Evolutionary conservation across 495 filamentous ascomycete genomes (phyloP), one percentile per base, ranked within the genome.

Genomic region (Apiosordaria backusii): DNA sequence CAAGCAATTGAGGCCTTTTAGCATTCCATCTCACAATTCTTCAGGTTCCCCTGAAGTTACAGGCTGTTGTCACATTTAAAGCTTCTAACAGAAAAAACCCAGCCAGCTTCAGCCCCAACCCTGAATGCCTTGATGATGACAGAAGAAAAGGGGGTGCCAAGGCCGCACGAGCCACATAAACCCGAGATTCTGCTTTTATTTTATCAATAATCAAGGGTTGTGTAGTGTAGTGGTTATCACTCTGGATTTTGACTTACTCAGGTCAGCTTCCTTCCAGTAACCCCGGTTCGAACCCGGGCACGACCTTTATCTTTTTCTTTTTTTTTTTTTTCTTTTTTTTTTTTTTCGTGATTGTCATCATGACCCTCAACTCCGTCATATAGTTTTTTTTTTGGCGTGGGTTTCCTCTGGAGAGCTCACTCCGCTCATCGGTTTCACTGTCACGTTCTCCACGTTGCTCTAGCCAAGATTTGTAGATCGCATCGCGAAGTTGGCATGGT

Each of bases 191-290:
- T 1, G 52, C 52, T 0, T 19, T 23, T 55, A 18, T 21, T 19
- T 18, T 3, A 63, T 5, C n/a, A 3, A 54, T 1, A 55, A 60
- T 55, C 22, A 23, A 55, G 4, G 68, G 68, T 70, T 70, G 68
- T 70, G 68, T 70, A 70, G 68, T 70, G 68, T 70, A 70, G 68
- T 62, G 68, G 68, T 70, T 70, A 70, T 70, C 68, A 70, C 68
- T 70, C 25, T 64, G 61, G 68, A 70, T 70, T 70, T 70, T 70
- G 68, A 70, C 9, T n/a, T 4, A 25, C 15, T 16, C 60, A 27
- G 45, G 23, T 10, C 25, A 29, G 7, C 7, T 19, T 19, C 52
- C 52, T 70, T 70, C 68, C 61, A 64, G 25, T 64, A 70, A 70
- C 68, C 68, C 68, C 68, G 68, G 68, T 70, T 70, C 68, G 68